These are phyloP conservation scores for Chrysoporthe austroafricana DNA, from an alignment of 2,329 filamentous ascomycete species.

Conservation along the genomic window DNA sequence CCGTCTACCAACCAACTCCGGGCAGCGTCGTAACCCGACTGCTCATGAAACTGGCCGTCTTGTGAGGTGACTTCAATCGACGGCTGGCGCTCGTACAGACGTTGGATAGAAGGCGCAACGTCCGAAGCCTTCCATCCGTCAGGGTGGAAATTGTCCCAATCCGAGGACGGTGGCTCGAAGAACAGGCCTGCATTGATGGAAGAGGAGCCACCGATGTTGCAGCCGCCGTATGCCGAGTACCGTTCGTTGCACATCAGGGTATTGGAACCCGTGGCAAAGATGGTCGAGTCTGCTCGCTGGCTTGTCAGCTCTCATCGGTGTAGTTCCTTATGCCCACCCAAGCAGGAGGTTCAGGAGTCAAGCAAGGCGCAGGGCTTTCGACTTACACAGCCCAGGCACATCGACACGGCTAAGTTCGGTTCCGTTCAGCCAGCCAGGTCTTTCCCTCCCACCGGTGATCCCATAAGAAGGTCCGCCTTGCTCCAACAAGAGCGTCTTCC, in stretches of 20 bases:
- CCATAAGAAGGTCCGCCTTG: constrained; percentile 61
- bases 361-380: background rate
- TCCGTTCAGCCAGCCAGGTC: constrained; percentile 59
- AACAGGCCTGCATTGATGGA: constrained; percentile 59
- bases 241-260: constrained; percentile 47
- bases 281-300: constrained; percentile 37
- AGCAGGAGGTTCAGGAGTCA: no score
- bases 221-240: constrained; percentile 51
- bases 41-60: constrained; percentile 67
- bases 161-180: constrained; percentile 56
- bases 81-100: constrained; percentile 70
- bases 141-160: constrained; percentile 75
- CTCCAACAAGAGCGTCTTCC: constrained; percentile 62
- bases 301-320: background rate
- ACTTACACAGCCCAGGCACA: constrained; percentile 66
- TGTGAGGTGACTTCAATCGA: constrained; percentile 68
- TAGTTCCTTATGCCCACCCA: no score
- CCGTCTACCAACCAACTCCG: constrained; percentile 55
- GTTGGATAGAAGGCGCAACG: constrained; percentile 60
- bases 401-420: constrained; percentile 66
- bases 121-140: constrained; percentile 70
- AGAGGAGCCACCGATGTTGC: constrained; percentile 55
- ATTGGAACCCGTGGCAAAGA: constrained; percentile 46
- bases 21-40: constrained; percentile 60
- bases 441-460: constrained; percentile 61